Percentiles rank a stretch among this genome's conserved stretches.
phyloP scores from a whole-genome alignment of 140 eudicot species.

The Stevia rebaudiana region DNA sequence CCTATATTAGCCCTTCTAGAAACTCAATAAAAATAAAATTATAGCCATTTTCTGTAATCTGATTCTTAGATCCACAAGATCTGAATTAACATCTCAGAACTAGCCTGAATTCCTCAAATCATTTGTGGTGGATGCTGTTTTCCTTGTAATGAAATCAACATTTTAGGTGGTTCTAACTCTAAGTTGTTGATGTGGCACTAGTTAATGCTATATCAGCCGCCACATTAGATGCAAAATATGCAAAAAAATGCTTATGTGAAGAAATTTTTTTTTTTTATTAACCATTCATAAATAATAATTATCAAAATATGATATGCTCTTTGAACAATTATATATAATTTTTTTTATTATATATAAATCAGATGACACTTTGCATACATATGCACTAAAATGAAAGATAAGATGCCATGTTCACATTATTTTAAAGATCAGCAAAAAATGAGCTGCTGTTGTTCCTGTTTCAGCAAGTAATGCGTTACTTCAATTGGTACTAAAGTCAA shows the following conservation, averaged over 20 bases:
- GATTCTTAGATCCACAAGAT: neutral
- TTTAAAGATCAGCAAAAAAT: neutral
- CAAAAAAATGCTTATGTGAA: neutral
- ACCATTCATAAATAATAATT: too few species aligned
- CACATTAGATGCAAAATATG: neutral
- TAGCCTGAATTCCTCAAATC: constrained; percentile 10
- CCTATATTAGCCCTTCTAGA: neutral
- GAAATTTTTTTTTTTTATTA: too few species aligned
- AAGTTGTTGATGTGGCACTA: neutral
- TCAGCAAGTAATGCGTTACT: neutral
- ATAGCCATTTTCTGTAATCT: constrained; percentile 13
- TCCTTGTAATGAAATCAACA: neutral
- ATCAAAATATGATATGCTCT: neutral
- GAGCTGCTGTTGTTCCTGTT: neutral
- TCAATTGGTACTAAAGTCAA: neutral
- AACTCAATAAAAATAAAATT: neutral
- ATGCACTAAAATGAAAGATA: neutral
- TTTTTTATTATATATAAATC: neutral
- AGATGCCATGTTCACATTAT: neutral
- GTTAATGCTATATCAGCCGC: neutral
- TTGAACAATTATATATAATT: neutral
- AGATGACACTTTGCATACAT: neutral
- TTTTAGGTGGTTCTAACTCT: neutral
- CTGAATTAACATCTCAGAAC: neutral
- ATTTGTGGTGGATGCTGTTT: constrained; percentile 2